Evolutionary conservation across 1,139 yeast genomes (phyloP).

Genomic region (Meyerozyma smithsonii): DNA sequence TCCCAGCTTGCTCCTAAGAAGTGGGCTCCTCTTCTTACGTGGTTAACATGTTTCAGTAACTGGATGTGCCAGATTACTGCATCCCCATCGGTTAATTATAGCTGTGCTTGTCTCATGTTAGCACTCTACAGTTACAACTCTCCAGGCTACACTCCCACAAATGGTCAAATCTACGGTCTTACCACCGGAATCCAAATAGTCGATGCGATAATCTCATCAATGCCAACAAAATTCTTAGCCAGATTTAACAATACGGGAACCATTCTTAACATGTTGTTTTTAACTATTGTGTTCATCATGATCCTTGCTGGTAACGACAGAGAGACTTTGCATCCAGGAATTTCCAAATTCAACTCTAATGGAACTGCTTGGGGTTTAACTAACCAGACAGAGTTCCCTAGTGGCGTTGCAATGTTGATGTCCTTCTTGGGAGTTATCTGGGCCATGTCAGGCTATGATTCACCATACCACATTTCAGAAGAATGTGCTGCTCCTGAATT

Average conservation of each 20-base stretch:
- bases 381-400: constrained; percentile 65
- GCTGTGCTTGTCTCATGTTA: constrained; percentile 57
- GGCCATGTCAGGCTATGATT: constrained; percentile 76
- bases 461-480: constrained; percentile 71
- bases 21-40: constrained; percentile 50
- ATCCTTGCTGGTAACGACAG: constrained; percentile 53
- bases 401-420: constrained; percentile 57
- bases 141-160: constrained; percentile 13
- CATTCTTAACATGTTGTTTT: constrained; percentile 43
- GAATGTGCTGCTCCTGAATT: constrained; percentile 64
- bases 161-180: constrained; percentile 47
- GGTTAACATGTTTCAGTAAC: constrained; percentile 59
- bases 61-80: constrained; percentile 53
- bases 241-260: constrained; percentile 53
- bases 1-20: constrained; percentile 51
- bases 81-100: constrained; percentile 62
- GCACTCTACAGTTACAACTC: constrained; percentile 40
- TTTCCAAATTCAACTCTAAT: constrained; percentile 48
- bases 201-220: constrained; percentile 47
- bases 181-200: constrained; percentile 47
- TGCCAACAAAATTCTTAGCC: constrained; percentile 55
- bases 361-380: constrained; percentile 52
- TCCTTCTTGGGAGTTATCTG: constrained; percentile 65
- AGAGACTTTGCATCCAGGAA: constrained; percentile 16
- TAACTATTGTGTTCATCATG: constrained; percentile 52